Conservation (phyloP, 192 early-diverging fungal species). For the Backusella macrospora region DNA sequence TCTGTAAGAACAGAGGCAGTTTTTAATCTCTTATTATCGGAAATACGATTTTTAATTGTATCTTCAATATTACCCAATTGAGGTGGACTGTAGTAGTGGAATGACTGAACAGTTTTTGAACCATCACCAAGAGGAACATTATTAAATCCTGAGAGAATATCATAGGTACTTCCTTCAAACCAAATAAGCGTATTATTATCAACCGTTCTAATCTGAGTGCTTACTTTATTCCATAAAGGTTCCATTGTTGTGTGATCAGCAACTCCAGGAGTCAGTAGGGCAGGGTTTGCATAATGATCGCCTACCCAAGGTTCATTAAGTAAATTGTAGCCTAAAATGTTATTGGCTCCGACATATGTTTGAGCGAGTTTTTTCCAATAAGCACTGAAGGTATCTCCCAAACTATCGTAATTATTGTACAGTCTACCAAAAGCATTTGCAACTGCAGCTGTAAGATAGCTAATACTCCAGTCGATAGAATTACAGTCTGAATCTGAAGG, state of each 20-base stretch:
- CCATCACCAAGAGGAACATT: constrained; percentile 55
- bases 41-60: constrained; percentile 43
- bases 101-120: constrained; percentile 51
- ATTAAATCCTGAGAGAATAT: constrained; percentile 46
- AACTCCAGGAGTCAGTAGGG: constrained; percentile 47
- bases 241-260: constrained; percentile 51
- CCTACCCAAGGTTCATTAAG: neutral
- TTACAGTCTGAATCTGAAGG: constrained; percentile 41
- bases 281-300: constrained; percentile 36
- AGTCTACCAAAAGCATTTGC: constrained; percentile 54
- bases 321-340: constrained; percentile 3
- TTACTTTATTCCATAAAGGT: constrained; percentile 54
- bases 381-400: neutral
- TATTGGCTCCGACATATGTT: neutral
- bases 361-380: constrained; percentile 10
- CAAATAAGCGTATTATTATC: constrained; percentile 55
- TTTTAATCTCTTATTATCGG: constrained; percentile 48
- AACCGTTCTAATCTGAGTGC: constrained; percentile 50
- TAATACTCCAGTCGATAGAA: constrained; percentile 46
- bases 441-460: constrained; percentile 47
- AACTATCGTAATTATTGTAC: constrained; percentile 32
- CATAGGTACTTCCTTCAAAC: constrained; percentile 61
- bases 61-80: constrained; percentile 42
- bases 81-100: constrained; percentile 58
- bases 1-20: constrained; percentile 57